Evolutionary conservation across 202 grass and related monocot genomes (phyloP).

Genomic region (Brachypodium distachyon): DNA sequence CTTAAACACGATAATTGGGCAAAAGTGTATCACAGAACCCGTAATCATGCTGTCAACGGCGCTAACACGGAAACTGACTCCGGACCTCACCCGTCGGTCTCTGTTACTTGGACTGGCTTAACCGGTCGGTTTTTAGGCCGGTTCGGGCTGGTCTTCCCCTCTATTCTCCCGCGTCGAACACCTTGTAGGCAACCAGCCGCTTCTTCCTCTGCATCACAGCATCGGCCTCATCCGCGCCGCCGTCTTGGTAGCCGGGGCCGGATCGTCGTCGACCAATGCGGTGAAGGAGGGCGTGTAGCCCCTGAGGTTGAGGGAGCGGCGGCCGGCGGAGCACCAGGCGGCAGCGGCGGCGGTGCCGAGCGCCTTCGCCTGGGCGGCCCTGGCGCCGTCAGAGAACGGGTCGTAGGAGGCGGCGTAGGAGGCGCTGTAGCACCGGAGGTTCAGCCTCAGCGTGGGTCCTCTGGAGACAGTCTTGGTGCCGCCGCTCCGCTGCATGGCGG

Average conservation of each 20-base stretch:
- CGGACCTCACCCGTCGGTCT: too few species aligned
- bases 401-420: constrained; percentile 29
- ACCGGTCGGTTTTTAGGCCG: too few species aligned
- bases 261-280: constrained; percentile 17
- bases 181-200: constrained; percentile 55
- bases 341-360: constrained; percentile 17
- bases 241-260: neutral
- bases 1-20: too few species aligned
- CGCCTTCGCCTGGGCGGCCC: constrained; percentile 8
- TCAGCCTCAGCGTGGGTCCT: neutral
- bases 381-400: neutral
- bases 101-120: too few species aligned
- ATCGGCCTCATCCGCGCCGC: constrained; percentile 32
- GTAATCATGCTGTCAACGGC: too few species aligned
- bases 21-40: too few species aligned
- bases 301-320: constrained; percentile 19
- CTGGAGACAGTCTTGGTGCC: neutral
- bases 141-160: too few species aligned
- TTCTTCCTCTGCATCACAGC: constrained; percentile 57
- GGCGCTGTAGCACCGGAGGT: constrained; percentile 48
- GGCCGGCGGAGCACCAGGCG: constrained; percentile 21
- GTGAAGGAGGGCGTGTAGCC: constrained; percentile 33
- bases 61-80: too few species aligned
- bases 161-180: constrained; percentile 61
- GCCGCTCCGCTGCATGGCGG: constrained; percentile 1